A percentile compares a stretch with the other conserved stretches of the same genome.
phyloP scores from a whole-genome alignment of 208 protist genomes.

The Porcisia hertigi region DNA sequence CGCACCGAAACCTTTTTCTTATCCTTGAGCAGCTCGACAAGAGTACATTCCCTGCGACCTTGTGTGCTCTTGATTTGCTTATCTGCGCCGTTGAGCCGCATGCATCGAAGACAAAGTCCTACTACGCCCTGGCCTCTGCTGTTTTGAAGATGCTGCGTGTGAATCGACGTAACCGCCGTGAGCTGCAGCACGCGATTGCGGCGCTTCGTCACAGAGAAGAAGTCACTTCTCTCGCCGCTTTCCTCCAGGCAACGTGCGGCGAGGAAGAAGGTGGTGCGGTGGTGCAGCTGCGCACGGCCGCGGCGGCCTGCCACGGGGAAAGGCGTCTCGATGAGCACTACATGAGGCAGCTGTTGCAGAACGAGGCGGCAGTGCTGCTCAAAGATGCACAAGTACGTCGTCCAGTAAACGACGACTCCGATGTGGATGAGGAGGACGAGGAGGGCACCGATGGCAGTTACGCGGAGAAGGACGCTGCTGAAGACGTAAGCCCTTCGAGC shows the following conservation, averaged over 20 bases:
- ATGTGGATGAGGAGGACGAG: conserved; percentile 29
- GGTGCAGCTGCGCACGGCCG: conserved; percentile 8
- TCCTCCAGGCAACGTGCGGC: background rate
- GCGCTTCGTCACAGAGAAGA: conserved; percentile 17
- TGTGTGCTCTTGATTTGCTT: conserved; percentile 52
- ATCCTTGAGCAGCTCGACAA: conserved; percentile 71
- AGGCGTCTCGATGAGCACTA: conserved; percentile 55
- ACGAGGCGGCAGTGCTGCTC: conserved; percentile 36
- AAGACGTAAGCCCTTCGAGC: background rate
- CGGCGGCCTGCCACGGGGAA: conserved; percentile 27
- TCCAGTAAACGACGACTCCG: conserved; percentile 11
- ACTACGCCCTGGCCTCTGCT: conserved; percentile 71
- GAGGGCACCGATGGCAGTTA: background rate
- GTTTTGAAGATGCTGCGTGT: conserved; percentile 61
- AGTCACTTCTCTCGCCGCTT: background rate
- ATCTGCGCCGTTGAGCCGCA: conserved; percentile 58
- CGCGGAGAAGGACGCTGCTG: background rate
- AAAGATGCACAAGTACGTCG: conserved; percentile 9
- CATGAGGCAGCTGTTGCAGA: conserved; percentile 42
- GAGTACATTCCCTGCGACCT: conserved; percentile 50
- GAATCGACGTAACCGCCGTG: conserved; percentile 24
- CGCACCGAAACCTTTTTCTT: conserved; percentile 69
- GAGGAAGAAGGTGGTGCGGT: background rate
- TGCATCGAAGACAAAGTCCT: conserved; percentile 52
- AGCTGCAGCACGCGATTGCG: conserved; percentile 10